Evolutionary conservation across 2,329 filamentous ascomycete genomes (phyloP), one percentile per base, ranked within the genome.

Genomic region (Cercospora sp.): DNA sequence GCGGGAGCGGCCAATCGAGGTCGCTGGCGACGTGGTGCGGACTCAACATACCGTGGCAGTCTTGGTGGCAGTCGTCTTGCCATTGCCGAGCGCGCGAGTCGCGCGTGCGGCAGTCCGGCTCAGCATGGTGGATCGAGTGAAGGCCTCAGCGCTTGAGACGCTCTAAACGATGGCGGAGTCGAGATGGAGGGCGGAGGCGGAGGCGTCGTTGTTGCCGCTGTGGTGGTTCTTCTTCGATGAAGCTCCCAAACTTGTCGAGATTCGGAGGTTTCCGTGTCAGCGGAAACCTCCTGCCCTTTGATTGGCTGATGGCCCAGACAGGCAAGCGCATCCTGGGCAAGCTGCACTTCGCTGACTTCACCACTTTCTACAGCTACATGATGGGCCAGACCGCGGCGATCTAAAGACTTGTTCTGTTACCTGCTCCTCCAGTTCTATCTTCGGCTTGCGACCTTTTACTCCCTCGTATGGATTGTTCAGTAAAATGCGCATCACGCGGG

Each of bases 51-150:
- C 83, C 80, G 80, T 80, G 77, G 81, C 76, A 74, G 80, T 81
- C 75, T 77, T 81, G 77, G 74, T 79, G 77, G 78, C 79, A 76
- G 80, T 80, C 81, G 79, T 82, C 83, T 89, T 87, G 92, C 93
- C 90, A 90, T 90, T 87, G 86, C 90, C 91, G 86, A 93, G 87
- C 80, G 90, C 87, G 89, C 93, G 93, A 88, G 91, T 87, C 82
- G 91, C 89, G 87, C 93, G 93, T 87, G 96, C 85, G 85, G 89
- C 89, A 84, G 93, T 93, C 87, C 93, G 91, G 85, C 92, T 91
- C 88, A 97, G 90, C 94, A 98, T 97, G 81, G 83, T 91, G 87
- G 60, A 60, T 59, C 18, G 36, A 48, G 67, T 72, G 70, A 68
- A 65, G 64, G 71, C 67, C 75, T 76, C 74, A 76, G 75, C 75